These are phyloP conservation scores for Brettanomyces anomalus DNA, from an alignment of 805 yeast genomes.

Conservation along the genomic window DNA sequence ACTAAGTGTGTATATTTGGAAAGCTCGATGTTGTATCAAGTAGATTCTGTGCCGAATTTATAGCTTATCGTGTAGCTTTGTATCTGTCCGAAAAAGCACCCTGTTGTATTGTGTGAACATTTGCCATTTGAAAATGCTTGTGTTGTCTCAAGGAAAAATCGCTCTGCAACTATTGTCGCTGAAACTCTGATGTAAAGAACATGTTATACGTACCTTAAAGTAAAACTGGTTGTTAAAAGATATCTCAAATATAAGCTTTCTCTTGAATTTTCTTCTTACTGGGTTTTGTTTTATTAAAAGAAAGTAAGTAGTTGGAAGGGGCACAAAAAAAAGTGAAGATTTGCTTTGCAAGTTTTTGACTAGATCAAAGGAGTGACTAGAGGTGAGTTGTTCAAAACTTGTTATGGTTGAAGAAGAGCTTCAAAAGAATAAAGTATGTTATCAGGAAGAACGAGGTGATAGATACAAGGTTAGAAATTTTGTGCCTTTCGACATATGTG, in stretches of 20 bases:
- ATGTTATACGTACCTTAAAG: background rate
- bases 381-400: constrained; percentile 4
- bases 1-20: too few species aligned
- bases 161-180: too few species aligned
- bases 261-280: background rate
- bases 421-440: background rate
- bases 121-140: too few species aligned
- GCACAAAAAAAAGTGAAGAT: background rate
- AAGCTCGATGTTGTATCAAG: too few species aligned
- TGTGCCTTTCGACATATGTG: too few species aligned
- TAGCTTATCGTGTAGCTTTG: too few species aligned
- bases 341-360: background rate
- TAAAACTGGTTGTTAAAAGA: background rate
- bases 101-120: too few species aligned
- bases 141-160: too few species aligned
- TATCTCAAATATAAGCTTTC: constrained; percentile 1
- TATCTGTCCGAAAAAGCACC: too few species aligned
- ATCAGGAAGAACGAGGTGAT: background rate
- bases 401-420: background rate
- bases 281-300: constrained; percentile 10
- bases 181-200: too few species aligned
- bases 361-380: constrained; percentile 13
- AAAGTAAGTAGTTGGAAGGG: constrained; percentile 22
- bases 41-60: too few species aligned
- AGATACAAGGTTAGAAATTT: too few species aligned